Evolutionary conservation across 2,329 filamentous ascomycete species (phyloP), one percentile per base, ranked within the genome.

Genomic region (Pseudogymnoascus sp.): DNA sequence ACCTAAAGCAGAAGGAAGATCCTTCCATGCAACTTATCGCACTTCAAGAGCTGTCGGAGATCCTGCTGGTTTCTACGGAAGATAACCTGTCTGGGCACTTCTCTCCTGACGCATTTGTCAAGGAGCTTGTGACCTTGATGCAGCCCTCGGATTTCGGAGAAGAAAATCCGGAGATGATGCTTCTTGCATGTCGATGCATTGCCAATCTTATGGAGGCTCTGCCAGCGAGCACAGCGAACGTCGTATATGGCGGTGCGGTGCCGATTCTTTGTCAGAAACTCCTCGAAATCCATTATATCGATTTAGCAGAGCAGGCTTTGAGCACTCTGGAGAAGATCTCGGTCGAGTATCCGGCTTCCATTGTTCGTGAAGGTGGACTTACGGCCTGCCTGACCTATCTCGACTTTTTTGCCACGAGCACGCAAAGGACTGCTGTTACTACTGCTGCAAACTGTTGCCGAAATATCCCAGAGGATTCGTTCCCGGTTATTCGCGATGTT

Each of bases 251-350:
- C n/a, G 91, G 92, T 60, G 95, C 95, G 36, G 95, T 99, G 4
- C 93, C 95, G 2, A 87, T 99, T 11, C 80, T 99, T 25, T 97
- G 95, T 77, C 90, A 93, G 72, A 99, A 97, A 76, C 81, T 99
- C 31, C 81, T 97, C 65, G 93, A 97, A 76, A 97, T 97, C 53
- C 89, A 93, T 66, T 99, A 93, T 75, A 99, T 99, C 73, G 95
- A 99, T 75, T 81, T 99, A 62, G 96, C 96, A 38, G 95, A 99
- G 77, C 96, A 99, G 78, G 92, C 95, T 64, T 79, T 99, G 60
- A 99, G 92, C 78, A 99, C 95, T 0, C 80, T 99, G 62, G 93
- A 97, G 74, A 99, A 97, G 77, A 97, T 99, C 60, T 99, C 95
- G 0, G 86, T 93, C 63, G 95, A 99, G 73, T 99, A 96, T 72